Evolutionary conservation across 1,139 yeast genomes (phyloP), one percentile per base, ranked within the genome.

Genomic region (Arxiozyma slooffiae): DNA sequence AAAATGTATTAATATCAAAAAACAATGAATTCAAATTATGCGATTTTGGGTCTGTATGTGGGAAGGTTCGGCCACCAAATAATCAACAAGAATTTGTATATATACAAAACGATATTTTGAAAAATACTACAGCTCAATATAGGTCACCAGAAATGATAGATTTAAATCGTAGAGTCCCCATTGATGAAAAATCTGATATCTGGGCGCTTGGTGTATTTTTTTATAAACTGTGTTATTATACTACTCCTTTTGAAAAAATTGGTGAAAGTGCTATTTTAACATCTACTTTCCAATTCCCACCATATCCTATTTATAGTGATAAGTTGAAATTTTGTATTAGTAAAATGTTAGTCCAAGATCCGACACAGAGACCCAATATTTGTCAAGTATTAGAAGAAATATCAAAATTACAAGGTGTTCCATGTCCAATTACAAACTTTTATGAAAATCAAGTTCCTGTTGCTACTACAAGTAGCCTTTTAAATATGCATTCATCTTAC

Each of bases 141-240:
- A 71, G 95, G 52, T 73, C 88, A 0, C 95, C 95, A 1, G 95
- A 85, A 64, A 85, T 85, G 92, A 74, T 85, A 44, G 92, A 85
- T 61, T 71, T 85, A 45, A 79, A 79, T 58, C 71, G 82, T 50
- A 81, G 83, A 2, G 70, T 76, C 48, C 82, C 90, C 6, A 80
- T 85, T 38, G 87, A 85, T 64, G 86, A 83, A 57, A 83, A 82
- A 66, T 77, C 86, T 1, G 95, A 85, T 66, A 80, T 85, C 38
- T 85, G 95, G 95, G 95, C 94, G 0, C 67, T 85, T 41, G 95
- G 95, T 14, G 84, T 86, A 37, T 83, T 85, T 57, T 69, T 85
- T 26, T 85, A 82, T 69, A 85, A 85, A 61, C 67, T 85, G 52
- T 84, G 92, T 66, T 85, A 82, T 62, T 85, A 82, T 61, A 85